These are phyloP conservation scores for Fusarium abutilonis DNA, from an alignment of 2,329 filamentous ascomycete species.

Conservation along the genomic window DNA sequence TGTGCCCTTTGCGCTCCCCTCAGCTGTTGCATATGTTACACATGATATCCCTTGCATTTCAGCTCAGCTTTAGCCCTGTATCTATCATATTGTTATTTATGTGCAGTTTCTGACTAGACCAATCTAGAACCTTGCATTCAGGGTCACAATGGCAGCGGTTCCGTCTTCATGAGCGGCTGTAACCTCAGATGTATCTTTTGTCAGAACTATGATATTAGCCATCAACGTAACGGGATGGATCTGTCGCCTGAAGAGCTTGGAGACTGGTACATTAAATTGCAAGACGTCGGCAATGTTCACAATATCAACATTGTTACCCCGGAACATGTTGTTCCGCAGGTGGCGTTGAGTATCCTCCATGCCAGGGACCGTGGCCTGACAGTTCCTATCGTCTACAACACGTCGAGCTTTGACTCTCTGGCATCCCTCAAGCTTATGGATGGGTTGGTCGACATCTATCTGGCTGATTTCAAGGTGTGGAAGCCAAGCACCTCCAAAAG, in stretches of 20 bases:
- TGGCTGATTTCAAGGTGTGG: conserved; percentile 92
- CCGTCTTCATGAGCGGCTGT: conserved; percentile 82
- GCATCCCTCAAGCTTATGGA: conserved; percentile 78
- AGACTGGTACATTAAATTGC: conserved; percentile 85
- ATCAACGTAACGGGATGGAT: conserved; percentile 82
- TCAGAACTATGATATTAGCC: conserved; percentile 86
- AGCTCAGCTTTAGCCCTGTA: neutral
- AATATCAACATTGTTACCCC: conserved; percentile 91
- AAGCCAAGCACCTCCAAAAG: conserved; percentile 70
- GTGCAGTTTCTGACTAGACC: conserved; percentile 5
- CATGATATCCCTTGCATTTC: conserved; percentile 23
- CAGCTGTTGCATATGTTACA: conserved; percentile 1
- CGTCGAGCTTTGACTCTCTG: conserved; percentile 80
- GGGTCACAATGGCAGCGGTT: conserved; percentile 81
- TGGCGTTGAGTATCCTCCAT: conserved; percentile 78
- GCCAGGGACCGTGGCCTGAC: conserved; percentile 75
- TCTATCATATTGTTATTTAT: neutral
- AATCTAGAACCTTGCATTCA: conserved; percentile 79
- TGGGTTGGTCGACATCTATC: conserved; percentile 83
- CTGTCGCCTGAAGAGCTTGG: conserved; percentile 80
- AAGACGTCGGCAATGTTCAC: conserved; percentile 81
- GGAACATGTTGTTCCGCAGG: conserved; percentile 87
- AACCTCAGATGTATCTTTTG: conserved; percentile 80
- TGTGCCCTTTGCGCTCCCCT: conserved; percentile 9
- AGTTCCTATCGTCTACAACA: conserved; percentile 85